Evolutionary conservation across 345 rosid genomes (phyloP).

Genomic region (Mallotus nudiflorus): DNA sequence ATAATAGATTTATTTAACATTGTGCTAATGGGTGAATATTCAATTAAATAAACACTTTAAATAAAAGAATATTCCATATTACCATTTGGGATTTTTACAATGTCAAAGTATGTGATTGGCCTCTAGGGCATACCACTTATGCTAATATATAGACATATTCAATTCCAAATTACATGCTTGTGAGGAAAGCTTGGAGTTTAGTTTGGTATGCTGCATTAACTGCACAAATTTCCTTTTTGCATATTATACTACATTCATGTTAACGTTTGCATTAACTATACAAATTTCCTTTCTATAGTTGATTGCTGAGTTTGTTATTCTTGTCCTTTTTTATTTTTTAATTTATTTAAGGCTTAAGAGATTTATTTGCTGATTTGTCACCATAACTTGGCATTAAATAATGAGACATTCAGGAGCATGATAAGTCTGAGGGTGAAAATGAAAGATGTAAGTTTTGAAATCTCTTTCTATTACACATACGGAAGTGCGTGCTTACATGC

Average conservation of each 20-base stretch:
- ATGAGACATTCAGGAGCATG: constrained; percentile 66
- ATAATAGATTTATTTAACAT: no score
- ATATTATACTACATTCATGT: not conserved
- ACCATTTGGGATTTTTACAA: no score
- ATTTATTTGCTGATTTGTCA: constrained; percentile 54
- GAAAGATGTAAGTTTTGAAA: constrained; percentile 68
- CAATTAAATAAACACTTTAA: no score
- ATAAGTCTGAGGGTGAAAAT: constrained; percentile 64
- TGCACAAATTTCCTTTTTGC: not conserved
- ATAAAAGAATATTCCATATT: no score
- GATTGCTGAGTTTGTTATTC: not conserved
- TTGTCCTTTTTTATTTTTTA: not conserved
- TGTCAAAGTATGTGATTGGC: no score
- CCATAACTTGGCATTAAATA: constrained; percentile 56
- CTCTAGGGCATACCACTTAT: no score
- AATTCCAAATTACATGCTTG: constrained; percentile 48
- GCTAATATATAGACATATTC: constrained; percentile 46
- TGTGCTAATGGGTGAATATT: no score
- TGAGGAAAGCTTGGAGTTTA: constrained; percentile 62
- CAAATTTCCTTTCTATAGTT: not conserved
- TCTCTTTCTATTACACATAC: constrained; percentile 2
- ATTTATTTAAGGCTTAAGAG: constrained; percentile 57
- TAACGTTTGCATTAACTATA: not conserved
- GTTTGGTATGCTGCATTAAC: constrained; percentile 49
- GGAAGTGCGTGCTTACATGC: not conserved